Evolutionary conservation across 2,329 filamentous ascomycete species (phyloP).

Genomic region (Cladosporium sp.): DNA sequence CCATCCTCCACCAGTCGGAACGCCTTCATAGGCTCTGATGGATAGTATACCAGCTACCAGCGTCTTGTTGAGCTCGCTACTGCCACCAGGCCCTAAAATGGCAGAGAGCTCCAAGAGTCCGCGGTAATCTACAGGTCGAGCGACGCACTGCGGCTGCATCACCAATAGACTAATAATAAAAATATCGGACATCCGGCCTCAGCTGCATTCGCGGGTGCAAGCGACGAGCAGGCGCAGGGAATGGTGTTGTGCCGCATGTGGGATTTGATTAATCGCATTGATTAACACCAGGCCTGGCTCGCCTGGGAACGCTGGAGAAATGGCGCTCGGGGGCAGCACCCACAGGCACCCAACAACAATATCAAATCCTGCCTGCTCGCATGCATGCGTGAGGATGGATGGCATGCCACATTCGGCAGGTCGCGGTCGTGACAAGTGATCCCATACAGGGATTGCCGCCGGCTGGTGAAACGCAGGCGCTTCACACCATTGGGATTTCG

Average conservation of each 20-base stretch:
- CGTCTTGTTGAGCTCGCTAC: background rate
- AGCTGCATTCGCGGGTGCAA: background rate
- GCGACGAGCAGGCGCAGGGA: background rate
- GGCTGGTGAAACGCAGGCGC: conserved; percentile 8
- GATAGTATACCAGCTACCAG: background rate
- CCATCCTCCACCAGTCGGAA: background rate
- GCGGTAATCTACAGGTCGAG: background rate
- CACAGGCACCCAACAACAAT: too few species aligned
- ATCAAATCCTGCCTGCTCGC: too few species aligned
- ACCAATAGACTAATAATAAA: background rate
- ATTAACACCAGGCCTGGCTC: too few species aligned
- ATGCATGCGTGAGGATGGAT: conserved; percentile 9
- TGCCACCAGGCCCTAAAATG: too few species aligned
- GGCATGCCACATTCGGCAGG: conserved; percentile 4
- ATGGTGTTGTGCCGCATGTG: too few species aligned
- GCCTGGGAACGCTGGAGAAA: too few species aligned
- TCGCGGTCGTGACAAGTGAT: conserved; percentile 3
- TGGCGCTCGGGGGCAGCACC: background rate
- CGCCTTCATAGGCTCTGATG: too few species aligned
- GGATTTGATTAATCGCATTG: too few species aligned
- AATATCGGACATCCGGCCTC: background rate
- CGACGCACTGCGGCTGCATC: background rate
- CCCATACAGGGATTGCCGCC: background rate
- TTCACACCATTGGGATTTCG: background rate
- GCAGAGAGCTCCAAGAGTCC: too few species aligned